Conservation (phyloP, 495 filamentous ascomycete genomes). For the Cercophora sp. region DNA sequence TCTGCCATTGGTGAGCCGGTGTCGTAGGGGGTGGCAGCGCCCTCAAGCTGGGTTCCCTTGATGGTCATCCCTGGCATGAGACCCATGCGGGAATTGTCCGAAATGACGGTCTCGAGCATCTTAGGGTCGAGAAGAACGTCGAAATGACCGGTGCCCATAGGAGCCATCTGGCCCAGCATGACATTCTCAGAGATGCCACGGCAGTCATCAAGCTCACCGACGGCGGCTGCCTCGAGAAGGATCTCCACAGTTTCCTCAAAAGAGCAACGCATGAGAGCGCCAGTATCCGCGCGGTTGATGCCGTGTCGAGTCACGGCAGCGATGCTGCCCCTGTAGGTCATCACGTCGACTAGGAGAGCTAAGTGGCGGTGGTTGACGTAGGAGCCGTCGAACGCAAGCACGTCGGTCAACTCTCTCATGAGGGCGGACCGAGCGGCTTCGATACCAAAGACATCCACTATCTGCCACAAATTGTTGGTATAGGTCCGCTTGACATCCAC, state of each 20-base stretch:
- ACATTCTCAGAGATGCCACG: conserved; percentile 97
- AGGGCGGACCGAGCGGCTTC: conserved; percentile 85
- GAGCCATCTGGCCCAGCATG: conserved; percentile 95
- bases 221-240: conserved; percentile 86
- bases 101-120: conserved; percentile 92
- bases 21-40: conserved; percentile 92
- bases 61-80: conserved; percentile 71
- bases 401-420: conserved; percentile 79
- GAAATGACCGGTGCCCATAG: conserved; percentile 92
- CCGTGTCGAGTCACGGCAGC: conserved; percentile 97
- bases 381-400: conserved; percentile 94
- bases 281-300: conserved; percentile 97
- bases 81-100: conserved; percentile 77
- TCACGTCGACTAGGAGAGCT: conserved; percentile 93
- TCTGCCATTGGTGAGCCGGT: conserved; percentile 83
- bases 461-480: conserved; percentile 91
- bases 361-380: conserved; percentile 99
- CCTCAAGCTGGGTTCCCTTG: conserved; percentile 70
- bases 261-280: conserved; percentile 97
- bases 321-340: conserved; percentile 89
- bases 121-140: conserved; percentile 88
- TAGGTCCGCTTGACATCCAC: conserved; percentile 88
- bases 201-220: conserved; percentile 95
- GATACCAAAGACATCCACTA: conserved; percentile 91
- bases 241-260: conserved; percentile 99